Evolutionary conservation across 768 basidiomycete species (phyloP).

Genomic region (Hemileccinum rubropunctum): DNA sequence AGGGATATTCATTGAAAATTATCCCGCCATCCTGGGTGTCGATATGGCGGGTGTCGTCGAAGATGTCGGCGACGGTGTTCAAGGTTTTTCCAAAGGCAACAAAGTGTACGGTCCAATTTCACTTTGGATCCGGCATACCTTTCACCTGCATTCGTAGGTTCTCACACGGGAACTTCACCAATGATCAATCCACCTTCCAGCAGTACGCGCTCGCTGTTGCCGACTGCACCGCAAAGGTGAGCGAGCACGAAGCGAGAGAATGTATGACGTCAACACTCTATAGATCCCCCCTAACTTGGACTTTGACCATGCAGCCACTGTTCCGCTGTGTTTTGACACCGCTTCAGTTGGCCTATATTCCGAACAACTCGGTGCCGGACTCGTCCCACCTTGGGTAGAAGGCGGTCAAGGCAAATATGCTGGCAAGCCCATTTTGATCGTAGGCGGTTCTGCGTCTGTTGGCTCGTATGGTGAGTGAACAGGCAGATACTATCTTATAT

Average conservation of each 20-base stretch:
- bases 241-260: background rate
- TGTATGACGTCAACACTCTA: slow-evolving; percentile 3
- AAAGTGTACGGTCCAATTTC: slow-evolving; percentile 33
- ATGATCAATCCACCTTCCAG: slow-evolving; percentile 37
- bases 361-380: slow-evolving; percentile 35
- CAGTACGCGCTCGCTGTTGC: slow-evolving; percentile 36
- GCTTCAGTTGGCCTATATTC: slow-evolving; percentile 48
- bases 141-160: slow-evolving; percentile 4
- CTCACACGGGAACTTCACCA: slow-evolving; percentile 30
- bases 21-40: slow-evolving; percentile 34
- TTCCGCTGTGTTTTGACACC: slow-evolving; percentile 48
- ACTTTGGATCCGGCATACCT: background rate
- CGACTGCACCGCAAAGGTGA: slow-evolving; percentile 37
- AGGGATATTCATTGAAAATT: slow-evolving; percentile 33
- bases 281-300: slow-evolving; percentile 44
- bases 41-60: slow-evolving; percentile 40
- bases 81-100: slow-evolving; percentile 37
- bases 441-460: slow-evolving; percentile 49
- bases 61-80: slow-evolving; percentile 37
- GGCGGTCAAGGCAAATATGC: slow-evolving; percentile 36
- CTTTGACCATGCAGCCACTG: slow-evolving; percentile 44
- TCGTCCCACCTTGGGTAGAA: slow-evolving; percentile 36
- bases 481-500: no score
- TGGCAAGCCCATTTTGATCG: slow-evolving; percentile 42
- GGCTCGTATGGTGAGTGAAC: slow-evolving; percentile 43